phyloP scores from a whole-genome alignment of 2,329 filamentous ascomycete genomes.

The Aspergillus ochraceoroseus region DNA sequence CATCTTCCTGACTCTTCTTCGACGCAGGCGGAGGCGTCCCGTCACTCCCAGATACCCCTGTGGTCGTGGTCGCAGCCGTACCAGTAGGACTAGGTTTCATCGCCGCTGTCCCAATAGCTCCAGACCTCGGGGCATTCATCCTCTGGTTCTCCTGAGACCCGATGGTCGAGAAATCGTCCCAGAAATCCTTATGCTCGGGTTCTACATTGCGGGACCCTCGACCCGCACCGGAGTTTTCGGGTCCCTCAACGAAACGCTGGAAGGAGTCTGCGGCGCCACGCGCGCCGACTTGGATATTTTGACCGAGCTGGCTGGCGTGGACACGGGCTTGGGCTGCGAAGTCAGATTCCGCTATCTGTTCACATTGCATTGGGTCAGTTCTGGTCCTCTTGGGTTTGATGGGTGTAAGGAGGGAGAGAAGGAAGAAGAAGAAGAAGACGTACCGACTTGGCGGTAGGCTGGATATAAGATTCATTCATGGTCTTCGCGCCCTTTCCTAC shows the following conservation, averaged over 20 bases:
- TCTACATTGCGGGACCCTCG: conserved; percentile 50
- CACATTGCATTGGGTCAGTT: too few relatives aligned
- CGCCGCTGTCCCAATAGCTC: conserved; percentile 59
- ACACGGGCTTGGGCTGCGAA: conserved; percentile 66
- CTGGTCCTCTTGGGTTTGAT: too few relatives aligned
- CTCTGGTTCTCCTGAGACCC: conserved; percentile 40
- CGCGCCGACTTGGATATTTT: conserved; percentile 61
- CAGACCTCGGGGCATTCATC: conserved; percentile 39
- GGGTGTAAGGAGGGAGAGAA: neutral
- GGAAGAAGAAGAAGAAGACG: conserved; percentile 21
- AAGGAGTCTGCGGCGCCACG: conserved; percentile 73
- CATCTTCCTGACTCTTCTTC: conserved; percentile 51
- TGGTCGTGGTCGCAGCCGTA: conserved; percentile 20
- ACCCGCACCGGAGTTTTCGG: conserved; percentile 46
- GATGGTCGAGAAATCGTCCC: conserved; percentile 79
- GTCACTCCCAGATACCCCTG: conserved; percentile 18
- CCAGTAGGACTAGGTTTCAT: conserved; percentile 50
- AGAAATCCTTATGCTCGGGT: conserved; percentile 73
- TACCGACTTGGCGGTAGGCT: conserved; percentile 86
- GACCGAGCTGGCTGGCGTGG: conserved; percentile 52
- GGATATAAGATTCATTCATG: conserved; percentile 85
- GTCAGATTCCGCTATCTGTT: conserved; percentile 71
- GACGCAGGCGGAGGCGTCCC: conserved; percentile 9
- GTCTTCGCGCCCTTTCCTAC: conserved; percentile 87
- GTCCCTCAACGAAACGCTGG: conserved; percentile 81